A percentile compares a stretch with the other conserved stretches of the same genome.
These are phyloP conservation scores for Corrigiola litoralis DNA, from an alignment of 179 eudicot species.

Conservation along the genomic window DNA sequence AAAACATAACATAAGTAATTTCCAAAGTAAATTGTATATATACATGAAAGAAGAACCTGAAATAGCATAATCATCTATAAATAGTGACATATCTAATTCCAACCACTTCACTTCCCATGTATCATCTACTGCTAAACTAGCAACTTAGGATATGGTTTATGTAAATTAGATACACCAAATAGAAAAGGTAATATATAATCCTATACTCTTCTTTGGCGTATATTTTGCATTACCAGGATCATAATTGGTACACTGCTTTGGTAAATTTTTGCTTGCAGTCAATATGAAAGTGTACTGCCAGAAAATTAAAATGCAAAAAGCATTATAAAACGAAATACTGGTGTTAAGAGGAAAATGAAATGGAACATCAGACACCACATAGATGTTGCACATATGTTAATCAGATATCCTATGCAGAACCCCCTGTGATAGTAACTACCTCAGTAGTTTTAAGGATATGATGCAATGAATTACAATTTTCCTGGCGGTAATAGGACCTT, in stretches of 20 bases:
- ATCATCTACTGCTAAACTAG: too few relatives aligned
- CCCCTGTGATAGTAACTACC: background rate
- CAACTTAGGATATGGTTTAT: too few relatives aligned
- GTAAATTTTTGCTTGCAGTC: slow-evolving; percentile 79
- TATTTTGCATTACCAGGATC: slow-evolving; percentile 59
- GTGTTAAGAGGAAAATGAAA: background rate
- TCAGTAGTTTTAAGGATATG: background rate
- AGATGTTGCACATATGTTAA: background rate
- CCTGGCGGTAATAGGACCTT: too few relatives aligned
- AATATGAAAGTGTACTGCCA: slow-evolving; percentile 88
- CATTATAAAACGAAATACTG: background rate
- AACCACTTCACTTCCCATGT: too few relatives aligned
- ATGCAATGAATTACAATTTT: too few relatives aligned
- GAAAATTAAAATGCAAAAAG: slow-evolving; percentile 1
- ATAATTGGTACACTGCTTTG: slow-evolving; percentile 62
- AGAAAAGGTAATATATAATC: too few relatives aligned
- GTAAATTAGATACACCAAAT: too few relatives aligned
- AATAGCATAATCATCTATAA: too few relatives aligned
- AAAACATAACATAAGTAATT: too few relatives aligned
- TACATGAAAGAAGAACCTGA: too few relatives aligned
- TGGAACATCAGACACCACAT: background rate
- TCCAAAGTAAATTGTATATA: too few relatives aligned
- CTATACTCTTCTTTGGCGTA: slow-evolving; percentile 63
- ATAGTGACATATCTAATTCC: too few relatives aligned
- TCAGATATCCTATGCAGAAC: background rate